Evolutionary conservation across 1,284 basidiomycete species (phyloP).

Genomic region (Marasmius sp.): DNA sequence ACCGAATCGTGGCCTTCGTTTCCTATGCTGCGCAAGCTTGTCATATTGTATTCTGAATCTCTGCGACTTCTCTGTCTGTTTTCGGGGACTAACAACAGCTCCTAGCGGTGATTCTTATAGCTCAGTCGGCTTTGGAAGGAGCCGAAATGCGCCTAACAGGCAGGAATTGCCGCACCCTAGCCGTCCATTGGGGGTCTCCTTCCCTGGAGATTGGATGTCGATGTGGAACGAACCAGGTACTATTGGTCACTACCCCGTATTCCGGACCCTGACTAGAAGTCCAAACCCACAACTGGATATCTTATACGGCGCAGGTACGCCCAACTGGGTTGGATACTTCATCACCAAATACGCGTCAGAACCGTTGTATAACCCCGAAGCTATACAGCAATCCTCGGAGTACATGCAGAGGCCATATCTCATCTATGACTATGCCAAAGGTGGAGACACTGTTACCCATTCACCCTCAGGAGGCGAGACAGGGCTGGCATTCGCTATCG

Average conservation of each 20-base stretch:
- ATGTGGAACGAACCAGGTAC: constrained; percentile 42
- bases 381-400: constrained; percentile 22
- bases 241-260: too few relatives aligned
- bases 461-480: too few relatives aligned
- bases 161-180: constrained; percentile 30
- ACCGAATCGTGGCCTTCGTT: constrained; percentile 39
- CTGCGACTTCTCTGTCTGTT: neutral
- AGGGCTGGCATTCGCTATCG: constrained; percentile 41
- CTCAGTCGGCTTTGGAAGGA: constrained; percentile 32
- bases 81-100: neutral
- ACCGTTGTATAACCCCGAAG: constrained; percentile 29
- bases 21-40: constrained; percentile 32
- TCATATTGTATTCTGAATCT: constrained; percentile 40
- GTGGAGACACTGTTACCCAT: constrained; percentile 37
- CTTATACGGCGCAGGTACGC: constrained; percentile 2
- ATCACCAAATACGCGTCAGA: constrained; percentile 41
- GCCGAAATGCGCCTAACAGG: neutral
- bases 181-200: constrained; percentile 47
- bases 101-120: constrained; percentile 56
- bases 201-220: constrained; percentile 33
- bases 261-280: neutral
- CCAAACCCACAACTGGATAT: neutral
- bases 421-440: constrained; percentile 51
- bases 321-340: constrained; percentile 48
- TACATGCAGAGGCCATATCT: constrained; percentile 37